phyloP scores from a whole-genome alignment of 352 stramenopile genomes.

The Phytophthora pistaciae region DNA sequence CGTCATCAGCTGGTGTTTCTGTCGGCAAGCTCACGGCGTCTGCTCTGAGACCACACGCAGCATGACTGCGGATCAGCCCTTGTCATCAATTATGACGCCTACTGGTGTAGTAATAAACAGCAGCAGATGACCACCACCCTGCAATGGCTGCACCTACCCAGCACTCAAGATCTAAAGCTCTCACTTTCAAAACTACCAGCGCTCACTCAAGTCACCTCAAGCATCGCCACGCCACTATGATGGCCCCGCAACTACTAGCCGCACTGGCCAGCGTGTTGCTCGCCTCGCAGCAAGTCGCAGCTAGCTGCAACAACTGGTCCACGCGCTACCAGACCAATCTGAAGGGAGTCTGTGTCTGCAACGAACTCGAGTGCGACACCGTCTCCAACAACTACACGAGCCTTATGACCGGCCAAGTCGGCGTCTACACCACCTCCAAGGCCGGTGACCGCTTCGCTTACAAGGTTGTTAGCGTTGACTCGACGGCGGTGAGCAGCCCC shows the following conservation, averaged over 20 bases:
- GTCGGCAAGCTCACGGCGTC: not conserved
- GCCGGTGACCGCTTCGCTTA: slow-evolving; percentile 57
- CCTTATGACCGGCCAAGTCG: slow-evolving; percentile 44
- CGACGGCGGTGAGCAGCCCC: slow-evolving; percentile 29
- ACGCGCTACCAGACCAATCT: slow-evolving; percentile 54
- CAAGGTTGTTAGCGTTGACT: slow-evolving; percentile 39
- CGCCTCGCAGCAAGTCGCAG: slow-evolving; percentile 18
- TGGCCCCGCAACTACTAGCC: slow-evolving; percentile 10
- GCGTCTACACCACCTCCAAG: slow-evolving; percentile 61
- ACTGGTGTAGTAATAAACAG: too few species aligned
- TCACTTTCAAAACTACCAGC: slow-evolving; percentile 17
- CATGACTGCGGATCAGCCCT: not conserved
- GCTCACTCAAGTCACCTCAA: slow-evolving; percentile 5
- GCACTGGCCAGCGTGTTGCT: slow-evolving; percentile 14
- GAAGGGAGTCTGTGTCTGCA: slow-evolving; percentile 64
- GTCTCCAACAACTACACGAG: slow-evolving; percentile 56
- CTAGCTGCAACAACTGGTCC: slow-evolving; percentile 56
- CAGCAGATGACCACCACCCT: too few species aligned
- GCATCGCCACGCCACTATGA: slow-evolving; percentile 6
- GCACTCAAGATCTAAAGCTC: too few species aligned
- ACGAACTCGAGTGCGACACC: slow-evolving; percentile 56
- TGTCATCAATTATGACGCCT: slow-evolving; percentile 18
- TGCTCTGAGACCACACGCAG: not conserved
- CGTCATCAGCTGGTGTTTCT: too few species aligned
- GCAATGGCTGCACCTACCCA: too few species aligned